Conservation (phyloP, 495 filamentous ascomycete genomes). For the Penicillium nucicola region DNA sequence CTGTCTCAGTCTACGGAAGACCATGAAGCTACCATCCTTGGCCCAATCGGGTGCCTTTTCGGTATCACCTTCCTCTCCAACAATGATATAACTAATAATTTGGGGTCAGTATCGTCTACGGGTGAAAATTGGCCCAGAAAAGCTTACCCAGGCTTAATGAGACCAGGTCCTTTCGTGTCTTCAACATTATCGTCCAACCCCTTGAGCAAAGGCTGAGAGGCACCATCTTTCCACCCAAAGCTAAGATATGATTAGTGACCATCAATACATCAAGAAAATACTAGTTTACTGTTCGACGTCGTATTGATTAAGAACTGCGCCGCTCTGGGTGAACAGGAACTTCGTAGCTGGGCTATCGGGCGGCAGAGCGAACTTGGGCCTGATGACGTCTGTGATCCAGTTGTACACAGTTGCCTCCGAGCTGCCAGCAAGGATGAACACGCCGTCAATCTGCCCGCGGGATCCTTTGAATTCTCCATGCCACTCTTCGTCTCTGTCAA, state of each 20-base stretch:
- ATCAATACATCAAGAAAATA: too few relatives aligned
- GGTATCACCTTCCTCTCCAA: slow-evolving; percentile 11
- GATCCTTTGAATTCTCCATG: background rate
- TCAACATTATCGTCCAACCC: background rate
- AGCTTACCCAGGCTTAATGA: too few relatives aligned
- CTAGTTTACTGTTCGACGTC: background rate
- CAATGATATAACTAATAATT: background rate
- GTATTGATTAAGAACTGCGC: background rate
- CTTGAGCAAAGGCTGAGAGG: background rate
- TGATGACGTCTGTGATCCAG: background rate
- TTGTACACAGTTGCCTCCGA: background rate
- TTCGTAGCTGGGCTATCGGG: background rate
- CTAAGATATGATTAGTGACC: background rate
- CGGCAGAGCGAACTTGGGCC: background rate
- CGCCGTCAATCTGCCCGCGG: background rate
- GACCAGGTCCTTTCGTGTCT: background rate
- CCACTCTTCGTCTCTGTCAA: background rate
- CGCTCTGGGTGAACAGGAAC: background rate
- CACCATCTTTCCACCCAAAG: background rate
- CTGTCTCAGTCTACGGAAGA: background rate
- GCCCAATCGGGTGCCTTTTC: background rate
- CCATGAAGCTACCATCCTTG: slow-evolving; percentile 10
- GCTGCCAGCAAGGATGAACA: background rate
- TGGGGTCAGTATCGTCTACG: background rate
- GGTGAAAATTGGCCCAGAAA: background rate